Evolutionary conservation across 768 basidiomycete species (phyloP).

Genomic region (Tricholoma furcatifolium): DNA sequence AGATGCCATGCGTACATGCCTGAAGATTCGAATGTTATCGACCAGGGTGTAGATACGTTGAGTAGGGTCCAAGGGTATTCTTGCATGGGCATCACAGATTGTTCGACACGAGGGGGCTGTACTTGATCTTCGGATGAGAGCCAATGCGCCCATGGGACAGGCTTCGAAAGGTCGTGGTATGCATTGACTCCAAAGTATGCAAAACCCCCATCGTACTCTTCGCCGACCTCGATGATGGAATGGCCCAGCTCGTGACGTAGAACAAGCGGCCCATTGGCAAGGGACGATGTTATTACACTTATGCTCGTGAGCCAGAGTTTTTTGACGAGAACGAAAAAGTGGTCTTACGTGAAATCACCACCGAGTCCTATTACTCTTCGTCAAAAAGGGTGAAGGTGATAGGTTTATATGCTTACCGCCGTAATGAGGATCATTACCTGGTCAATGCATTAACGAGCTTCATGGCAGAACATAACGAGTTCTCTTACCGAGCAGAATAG

Average conservation of each 20-base stretch:
- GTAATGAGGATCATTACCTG: conserved; percentile 77
- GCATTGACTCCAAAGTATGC: conserved; percentile 74
- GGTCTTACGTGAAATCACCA: conserved; percentile 70
- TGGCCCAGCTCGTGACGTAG: conserved; percentile 81
- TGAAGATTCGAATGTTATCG: conserved; percentile 59
- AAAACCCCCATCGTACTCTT: conserved; percentile 81
- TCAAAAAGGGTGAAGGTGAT: not conserved
- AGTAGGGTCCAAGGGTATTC: conserved; percentile 75
- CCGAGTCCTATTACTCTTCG: conserved; percentile 53
- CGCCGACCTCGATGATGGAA: conserved; percentile 75
- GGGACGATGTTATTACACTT: conserved; percentile 75
- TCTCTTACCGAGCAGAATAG: conserved; percentile 64
- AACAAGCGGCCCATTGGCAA: conserved; percentile 71
- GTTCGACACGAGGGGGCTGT: conserved; percentile 47
- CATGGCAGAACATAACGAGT: too few relatives aligned
- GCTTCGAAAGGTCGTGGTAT: conserved; percentile 36
- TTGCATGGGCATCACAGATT: conserved; percentile 74
- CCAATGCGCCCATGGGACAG: conserved; percentile 74
- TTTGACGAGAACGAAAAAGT: not conserved
- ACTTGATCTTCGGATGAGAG: conserved; percentile 35
- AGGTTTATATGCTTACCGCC: conserved; percentile 49
- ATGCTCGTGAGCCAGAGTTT: not conserved
- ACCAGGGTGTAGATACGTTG: conserved; percentile 58
- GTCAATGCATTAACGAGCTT: not conserved
- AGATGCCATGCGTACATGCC: conserved; percentile 61